Conservation (phyloP, 768 basidiomycete species). For the Mycena belliarum region DNA sequence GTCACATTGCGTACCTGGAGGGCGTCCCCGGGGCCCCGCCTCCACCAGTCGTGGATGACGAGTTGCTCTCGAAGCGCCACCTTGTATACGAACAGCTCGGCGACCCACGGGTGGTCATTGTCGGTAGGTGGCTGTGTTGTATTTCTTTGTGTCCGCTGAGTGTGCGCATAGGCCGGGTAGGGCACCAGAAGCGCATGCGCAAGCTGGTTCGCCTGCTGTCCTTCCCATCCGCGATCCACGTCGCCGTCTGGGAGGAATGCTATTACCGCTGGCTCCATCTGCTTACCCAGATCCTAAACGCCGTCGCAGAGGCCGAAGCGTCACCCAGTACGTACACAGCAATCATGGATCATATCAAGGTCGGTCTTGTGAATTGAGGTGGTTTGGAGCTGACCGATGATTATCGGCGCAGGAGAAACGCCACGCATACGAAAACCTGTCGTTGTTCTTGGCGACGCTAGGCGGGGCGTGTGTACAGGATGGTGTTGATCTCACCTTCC, state of each 20-base stretch:
- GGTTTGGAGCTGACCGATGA: not conserved
- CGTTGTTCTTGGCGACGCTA: slow-evolving; percentile 74
- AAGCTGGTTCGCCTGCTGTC: slow-evolving; percentile 67
- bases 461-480: slow-evolving; percentile 65
- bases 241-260: slow-evolving; percentile 83
- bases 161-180: slow-evolving; percentile 60
- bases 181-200: slow-evolving; percentile 78
- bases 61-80: slow-evolving; percentile 67
- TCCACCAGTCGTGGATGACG: slow-evolving; percentile 52
- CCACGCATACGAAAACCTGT: slow-evolving; percentile 84
- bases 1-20: slow-evolving; percentile 68
- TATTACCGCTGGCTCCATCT: slow-evolving; percentile 74
- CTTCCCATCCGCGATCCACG: slow-evolving; percentile 63
- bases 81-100: slow-evolving; percentile 79
- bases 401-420: slow-evolving; percentile 58
- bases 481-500: slow-evolving; percentile 46
- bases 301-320: slow-evolving; percentile 31
- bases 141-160: slow-evolving; percentile 10
- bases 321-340: slow-evolving; percentile 31
- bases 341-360: slow-evolving; percentile 9
- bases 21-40: slow-evolving; percentile 58
- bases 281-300: slow-evolving; percentile 56
- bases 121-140: slow-evolving; percentile 53
- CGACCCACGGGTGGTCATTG: slow-evolving; percentile 67
- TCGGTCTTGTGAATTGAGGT: not conserved